Evolutionary conservation across 2,329 filamentous ascomycete genomes (phyloP), one percentile per base, ranked within the genome.

Genomic region (Pseudonectria buxi): DNA sequence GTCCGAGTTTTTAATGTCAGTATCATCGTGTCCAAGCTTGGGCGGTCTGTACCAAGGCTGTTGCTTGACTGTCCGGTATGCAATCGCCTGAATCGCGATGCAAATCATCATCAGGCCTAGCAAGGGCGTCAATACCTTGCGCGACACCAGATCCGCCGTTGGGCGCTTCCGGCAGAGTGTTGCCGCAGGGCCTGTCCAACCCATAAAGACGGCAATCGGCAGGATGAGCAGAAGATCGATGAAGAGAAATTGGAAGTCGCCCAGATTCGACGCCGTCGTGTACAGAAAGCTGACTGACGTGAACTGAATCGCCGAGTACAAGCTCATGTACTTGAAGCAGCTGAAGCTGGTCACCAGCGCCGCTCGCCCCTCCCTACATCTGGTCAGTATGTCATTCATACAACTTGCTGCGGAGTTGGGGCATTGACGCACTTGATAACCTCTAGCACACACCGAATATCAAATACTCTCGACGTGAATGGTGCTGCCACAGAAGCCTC

Each of bases 291-390:
- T 94, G 54, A 98, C 94, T 1, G 86, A 87, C 7, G 87, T 94
- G 67, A 98, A 98, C 61, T 98, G 92, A 47, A 98, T 98, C n/a
- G 92, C 90, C 3, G 89, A 96, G 68, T 98, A 98, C 46, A 98
- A 65, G 51, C 86, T 94, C 94, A 98, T 98, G 64, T 94, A 98
- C 68, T 96, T 98, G 74, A 98, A 98, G 67, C 92, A 98, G 66
- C 86, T 94, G 67, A 98, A 98, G 62, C 88, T 95, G 10, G 92
- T 98, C n/a, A 96, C 89, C 24, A 98, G 73, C 24, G 94, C 86
- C 14, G 90, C 90, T 44, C 94, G 81, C 14, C 92, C 92, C 68
- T 98, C 92, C 47, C 88, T 81, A 25, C 28, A 26, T 13, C 9
- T 2, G 13, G 43, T 62, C 44, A 62, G 50, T 28, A 12, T 16